A percentile compares a stretch with the other conserved stretches of the same genome.
Conservation (phyloP, 225 moss, liverwort and hornwort species). For the Antitrichia curtipendula region DNA sequence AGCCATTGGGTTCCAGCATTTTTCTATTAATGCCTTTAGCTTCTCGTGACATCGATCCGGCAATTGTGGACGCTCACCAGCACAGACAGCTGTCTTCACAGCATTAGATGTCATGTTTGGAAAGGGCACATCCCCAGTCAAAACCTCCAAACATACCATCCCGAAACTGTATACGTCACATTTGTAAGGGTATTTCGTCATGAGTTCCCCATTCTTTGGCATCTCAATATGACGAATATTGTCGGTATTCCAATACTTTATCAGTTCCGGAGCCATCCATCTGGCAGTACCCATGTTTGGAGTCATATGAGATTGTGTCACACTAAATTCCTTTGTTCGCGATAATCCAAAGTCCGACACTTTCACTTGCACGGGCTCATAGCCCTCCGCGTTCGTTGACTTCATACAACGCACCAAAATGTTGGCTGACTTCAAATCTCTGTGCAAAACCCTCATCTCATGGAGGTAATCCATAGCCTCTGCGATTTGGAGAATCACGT, state of each 20-base stretch:
- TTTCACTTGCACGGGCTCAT: background rate
- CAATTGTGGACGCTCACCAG: background rate
- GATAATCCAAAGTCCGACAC: background rate
- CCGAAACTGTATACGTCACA: background rate
- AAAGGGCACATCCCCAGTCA: background rate
- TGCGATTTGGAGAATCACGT: background rate
- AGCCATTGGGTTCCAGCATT: background rate
- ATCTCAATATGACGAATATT: fast-evolving
- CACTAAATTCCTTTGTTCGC: background rate
- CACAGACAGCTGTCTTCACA: background rate
- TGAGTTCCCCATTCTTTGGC: fast-evolving
- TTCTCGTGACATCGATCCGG: background rate
- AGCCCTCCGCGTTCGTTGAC: background rate
- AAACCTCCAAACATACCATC: background rate
- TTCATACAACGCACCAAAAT: background rate
- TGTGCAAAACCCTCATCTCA: background rate
- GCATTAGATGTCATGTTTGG: background rate
- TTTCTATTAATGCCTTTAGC: background rate
- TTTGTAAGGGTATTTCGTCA: background rate
- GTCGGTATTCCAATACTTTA: background rate
- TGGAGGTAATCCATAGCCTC: background rate
- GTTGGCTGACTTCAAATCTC: background rate
- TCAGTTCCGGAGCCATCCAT: background rate
- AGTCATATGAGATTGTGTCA: background rate
- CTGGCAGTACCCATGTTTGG: background rate